phyloP scores from a whole-genome alignment of 169 alveolate species.

The Amoebophrya sp. region DNA sequence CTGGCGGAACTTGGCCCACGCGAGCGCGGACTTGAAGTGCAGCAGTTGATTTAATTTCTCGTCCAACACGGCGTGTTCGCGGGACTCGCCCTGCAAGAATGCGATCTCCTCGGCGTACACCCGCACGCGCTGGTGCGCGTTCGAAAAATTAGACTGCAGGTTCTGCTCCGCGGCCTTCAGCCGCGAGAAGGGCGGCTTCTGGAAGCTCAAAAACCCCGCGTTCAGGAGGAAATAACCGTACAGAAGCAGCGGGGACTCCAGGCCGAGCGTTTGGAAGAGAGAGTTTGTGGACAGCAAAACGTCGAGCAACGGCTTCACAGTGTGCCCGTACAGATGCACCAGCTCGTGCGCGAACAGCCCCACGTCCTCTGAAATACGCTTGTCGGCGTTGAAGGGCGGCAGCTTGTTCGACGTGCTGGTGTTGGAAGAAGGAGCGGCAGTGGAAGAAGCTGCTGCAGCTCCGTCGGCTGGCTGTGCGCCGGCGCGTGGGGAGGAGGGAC shows the following conservation, averaged over 20 bases:
- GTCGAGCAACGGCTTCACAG: neutral
- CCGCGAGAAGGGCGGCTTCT: neutral
- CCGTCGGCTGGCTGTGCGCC: too few species aligned
- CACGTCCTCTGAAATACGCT: neutral
- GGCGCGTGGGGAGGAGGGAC: too few species aligned
- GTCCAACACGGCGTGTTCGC: neutral
- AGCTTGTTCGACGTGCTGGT: too few species aligned
- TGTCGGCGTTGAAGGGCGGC: neutral
- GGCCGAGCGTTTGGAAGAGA: neutral
- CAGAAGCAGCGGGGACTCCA: neutral
- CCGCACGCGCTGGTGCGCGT: neutral
- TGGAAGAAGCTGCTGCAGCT: too few species aligned
- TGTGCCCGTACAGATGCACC: neutral
- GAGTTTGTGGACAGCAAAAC: neutral
- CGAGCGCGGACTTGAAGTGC: neutral
- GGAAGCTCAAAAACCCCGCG: neutral
- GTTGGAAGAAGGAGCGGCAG: too few species aligned
- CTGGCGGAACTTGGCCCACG: neutral
- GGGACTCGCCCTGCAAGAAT: neutral
- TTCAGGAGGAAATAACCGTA: neutral
- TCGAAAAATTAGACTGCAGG: neutral
- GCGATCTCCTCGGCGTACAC: neutral
- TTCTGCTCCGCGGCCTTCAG: neutral
- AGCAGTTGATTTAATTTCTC: neutral
- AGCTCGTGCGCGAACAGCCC: neutral